phyloP scores from a whole-genome alignment of 1,139 yeast genomes.

The Candida glucosophila region DNA sequence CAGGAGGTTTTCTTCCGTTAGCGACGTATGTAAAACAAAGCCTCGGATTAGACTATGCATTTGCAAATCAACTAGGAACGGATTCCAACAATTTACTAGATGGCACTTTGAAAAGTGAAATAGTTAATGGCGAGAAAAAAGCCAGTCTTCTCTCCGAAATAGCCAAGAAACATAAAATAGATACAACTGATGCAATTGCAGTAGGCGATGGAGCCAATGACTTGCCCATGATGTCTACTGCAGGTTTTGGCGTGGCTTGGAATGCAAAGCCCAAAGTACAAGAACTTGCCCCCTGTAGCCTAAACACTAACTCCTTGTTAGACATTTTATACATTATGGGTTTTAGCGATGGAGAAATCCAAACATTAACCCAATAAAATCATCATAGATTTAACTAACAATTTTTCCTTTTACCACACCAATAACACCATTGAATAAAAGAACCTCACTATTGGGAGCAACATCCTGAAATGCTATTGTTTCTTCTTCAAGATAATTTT shows the following conservation, averaged over 20 bases:
- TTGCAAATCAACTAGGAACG: conserved; percentile 66
- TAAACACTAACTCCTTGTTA: conserved; percentile 61
- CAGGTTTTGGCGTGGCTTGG: conserved; percentile 96
- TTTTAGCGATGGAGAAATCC: conserved; percentile 50
- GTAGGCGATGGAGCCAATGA: conserved; percentile 99
- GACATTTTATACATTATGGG: conserved; percentile 82
- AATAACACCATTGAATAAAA: conserved; percentile 73
- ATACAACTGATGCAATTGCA: conserved; percentile 57
- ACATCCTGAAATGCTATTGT: conserved; percentile 37
- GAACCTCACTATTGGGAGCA: conserved; percentile 51
- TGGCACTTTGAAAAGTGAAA: conserved; percentile 57
- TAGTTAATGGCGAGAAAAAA: conserved; percentile 82
- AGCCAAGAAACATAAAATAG: conserved; percentile 55
- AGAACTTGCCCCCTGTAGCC: conserved; percentile 65
- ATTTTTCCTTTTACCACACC: conserved; percentile 70
- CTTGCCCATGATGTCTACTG: conserved; percentile 81
- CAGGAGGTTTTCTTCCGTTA: conserved; percentile 91
- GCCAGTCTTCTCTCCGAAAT: conserved; percentile 64
- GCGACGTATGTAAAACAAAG: conserved; percentile 66
- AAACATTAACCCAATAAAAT: conserved; percentile 10
- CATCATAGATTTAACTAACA: conserved; percentile 5
- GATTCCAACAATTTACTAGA: conserved; percentile 42
- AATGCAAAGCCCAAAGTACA: conserved; percentile 94
- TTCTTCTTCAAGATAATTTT: conserved; percentile 50
- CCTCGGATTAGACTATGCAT: conserved; percentile 76